Conservation (phyloP, 192 early-diverging fungal genomes). For the Coemansia umbellata region DNA sequence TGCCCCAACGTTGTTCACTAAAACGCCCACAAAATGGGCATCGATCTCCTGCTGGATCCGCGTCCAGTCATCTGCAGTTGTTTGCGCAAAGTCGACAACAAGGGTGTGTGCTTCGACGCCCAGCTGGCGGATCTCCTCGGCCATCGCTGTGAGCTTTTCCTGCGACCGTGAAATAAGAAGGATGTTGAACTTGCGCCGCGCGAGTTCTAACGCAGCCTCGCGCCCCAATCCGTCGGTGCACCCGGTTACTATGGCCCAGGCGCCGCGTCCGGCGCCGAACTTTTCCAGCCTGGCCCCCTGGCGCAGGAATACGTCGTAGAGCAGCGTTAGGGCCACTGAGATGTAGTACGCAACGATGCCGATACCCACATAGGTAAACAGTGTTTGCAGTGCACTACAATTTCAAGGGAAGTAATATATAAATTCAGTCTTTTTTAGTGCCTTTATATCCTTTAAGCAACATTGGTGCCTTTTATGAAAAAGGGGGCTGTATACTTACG, state of each 20-base stretch:
- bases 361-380: slow-evolving; percentile 44
- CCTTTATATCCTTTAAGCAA: too few relatives aligned
- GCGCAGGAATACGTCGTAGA: slow-evolving; percentile 45
- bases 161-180: slow-evolving; percentile 77
- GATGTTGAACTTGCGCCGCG: slow-evolving; percentile 77
- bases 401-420: too few relatives aligned
- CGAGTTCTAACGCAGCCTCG: slow-evolving; percentile 90
- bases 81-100: slow-evolving; percentile 77
- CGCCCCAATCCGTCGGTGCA: slow-evolving; percentile 96
- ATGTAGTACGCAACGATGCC: slow-evolving; percentile 45
- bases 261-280: slow-evolving; percentile 50
- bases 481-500: too few relatives aligned
- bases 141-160: slow-evolving; percentile 74
- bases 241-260: slow-evolving; percentile 81
- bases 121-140: slow-evolving; percentile 57
- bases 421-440: not conserved
- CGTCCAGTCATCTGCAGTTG: slow-evolving; percentile 57
- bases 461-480: too few relatives aligned
- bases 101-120: slow-evolving; percentile 62
- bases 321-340: slow-evolving; percentile 32
- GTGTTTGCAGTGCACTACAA: slow-evolving; percentile 33
- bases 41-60: slow-evolving; percentile 58
- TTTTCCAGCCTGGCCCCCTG: slow-evolving; percentile 34
- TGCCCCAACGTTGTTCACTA: slow-evolving; percentile 93
- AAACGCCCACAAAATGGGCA: slow-evolving; percentile 49